Percentiles rank a stretch among this genome's conserved stretches.
Evolutionary conservation across 306 rosid genomes (phyloP).

Genomic region (Abrus pulchellus): DNA sequence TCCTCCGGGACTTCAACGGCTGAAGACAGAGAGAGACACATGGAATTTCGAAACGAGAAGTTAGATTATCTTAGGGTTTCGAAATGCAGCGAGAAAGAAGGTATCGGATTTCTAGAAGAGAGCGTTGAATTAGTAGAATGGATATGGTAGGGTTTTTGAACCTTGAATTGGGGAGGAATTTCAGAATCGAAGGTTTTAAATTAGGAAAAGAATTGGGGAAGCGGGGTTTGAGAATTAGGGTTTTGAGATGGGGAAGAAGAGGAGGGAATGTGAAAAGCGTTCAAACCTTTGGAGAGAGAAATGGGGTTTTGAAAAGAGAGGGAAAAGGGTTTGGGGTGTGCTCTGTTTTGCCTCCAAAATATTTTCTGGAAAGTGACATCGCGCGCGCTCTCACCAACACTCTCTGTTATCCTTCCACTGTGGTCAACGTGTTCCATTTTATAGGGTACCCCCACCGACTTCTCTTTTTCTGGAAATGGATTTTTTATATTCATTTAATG

Average conservation of each 20-base stretch:
- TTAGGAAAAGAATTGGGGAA: not conserved
- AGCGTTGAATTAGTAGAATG: not conserved
- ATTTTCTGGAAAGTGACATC: conserved; percentile 43
- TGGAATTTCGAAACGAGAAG: not conserved
- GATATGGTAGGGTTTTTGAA: not conserved
- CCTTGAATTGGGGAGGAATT: not conserved
- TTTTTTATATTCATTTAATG: no score
- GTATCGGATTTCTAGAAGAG: not conserved
- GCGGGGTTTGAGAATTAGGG: conserved; percentile 39
- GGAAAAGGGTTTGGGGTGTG: conserved; percentile 39
- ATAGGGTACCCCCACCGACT: no score
- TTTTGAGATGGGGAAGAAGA: conserved; percentile 27
- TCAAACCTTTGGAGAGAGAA: conserved; percentile 15
- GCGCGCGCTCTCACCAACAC: conserved; percentile 29
- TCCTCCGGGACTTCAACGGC: not conserved
- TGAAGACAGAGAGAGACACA: conserved; percentile 3
- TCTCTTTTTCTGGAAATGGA: no score
- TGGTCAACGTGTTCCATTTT: no score
- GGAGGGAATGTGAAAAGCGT: conserved; percentile 62
- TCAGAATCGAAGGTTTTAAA: conserved; percentile 31
- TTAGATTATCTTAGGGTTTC: conserved; percentile 26
- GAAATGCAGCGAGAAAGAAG: conserved; percentile 1
- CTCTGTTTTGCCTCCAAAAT: conserved; percentile 36
- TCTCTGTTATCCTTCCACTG: not conserved
- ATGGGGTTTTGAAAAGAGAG: conserved; percentile 39